Percentiles rank a stretch among this genome's conserved stretches.
phyloP scores from a whole-genome alignment of 1,284 basidiomycete species.

The Irpex rosettiformis region DNA sequence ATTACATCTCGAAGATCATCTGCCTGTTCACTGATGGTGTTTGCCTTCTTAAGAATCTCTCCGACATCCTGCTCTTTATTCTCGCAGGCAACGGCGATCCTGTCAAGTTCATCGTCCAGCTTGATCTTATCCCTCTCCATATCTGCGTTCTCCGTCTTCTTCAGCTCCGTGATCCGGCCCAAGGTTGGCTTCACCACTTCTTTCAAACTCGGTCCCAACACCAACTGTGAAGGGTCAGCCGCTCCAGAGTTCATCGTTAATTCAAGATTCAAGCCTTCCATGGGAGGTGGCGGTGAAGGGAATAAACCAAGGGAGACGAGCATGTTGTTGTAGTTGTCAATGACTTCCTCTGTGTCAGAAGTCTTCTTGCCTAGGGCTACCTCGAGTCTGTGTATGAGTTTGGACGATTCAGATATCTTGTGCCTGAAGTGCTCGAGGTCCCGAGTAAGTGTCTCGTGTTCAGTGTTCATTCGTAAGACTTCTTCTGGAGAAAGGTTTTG shows the following conservation, averaged over 20 bases:
- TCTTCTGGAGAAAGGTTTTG: constrained; percentile 87
- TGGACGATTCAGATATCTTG: constrained; percentile 70
- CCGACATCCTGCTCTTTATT: constrained; percentile 70
- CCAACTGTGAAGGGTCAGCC: constrained; percentile 60
- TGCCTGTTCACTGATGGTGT: constrained; percentile 67
- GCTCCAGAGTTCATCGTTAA: constrained; percentile 75
- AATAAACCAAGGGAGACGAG: constrained; percentile 72
- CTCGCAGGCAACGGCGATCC: constrained; percentile 73
- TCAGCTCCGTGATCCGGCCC: constrained; percentile 63
- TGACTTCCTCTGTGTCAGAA: constrained; percentile 73
- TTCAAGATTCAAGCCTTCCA: constrained; percentile 65
- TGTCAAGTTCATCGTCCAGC: constrained; percentile 77
- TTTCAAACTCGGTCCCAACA: constrained; percentile 62
- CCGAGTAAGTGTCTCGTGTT: constrained; percentile 70
- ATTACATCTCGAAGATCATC: constrained; percentile 74
- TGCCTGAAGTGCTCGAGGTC: constrained; percentile 73
- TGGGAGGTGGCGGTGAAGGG: constrained; percentile 64
- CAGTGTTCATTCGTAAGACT: constrained; percentile 81
- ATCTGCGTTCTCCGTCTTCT: constrained; percentile 61
- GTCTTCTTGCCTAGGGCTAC: constrained; percentile 75
- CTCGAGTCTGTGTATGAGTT: constrained; percentile 70
- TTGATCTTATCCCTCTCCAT: constrained; percentile 72
- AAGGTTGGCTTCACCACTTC: constrained; percentile 72
- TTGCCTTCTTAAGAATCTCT: constrained; percentile 67
- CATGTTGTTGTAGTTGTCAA: constrained; percentile 71